Conservation (phyloP, 78 protist genomes). For the Guillardia theta region DNA sequence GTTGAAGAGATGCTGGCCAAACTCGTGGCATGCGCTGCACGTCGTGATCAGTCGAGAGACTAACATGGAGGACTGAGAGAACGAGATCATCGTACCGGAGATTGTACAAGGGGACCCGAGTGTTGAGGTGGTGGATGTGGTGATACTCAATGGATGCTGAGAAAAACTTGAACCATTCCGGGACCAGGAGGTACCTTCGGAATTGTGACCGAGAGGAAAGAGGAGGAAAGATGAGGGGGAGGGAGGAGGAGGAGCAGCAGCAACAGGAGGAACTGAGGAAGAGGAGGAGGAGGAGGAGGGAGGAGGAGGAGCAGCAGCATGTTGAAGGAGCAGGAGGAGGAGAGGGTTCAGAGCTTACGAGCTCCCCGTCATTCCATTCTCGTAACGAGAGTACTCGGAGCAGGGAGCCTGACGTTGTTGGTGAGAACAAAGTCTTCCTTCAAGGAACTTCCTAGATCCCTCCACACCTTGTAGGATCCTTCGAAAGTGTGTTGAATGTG, state of each 20-base stretch:
- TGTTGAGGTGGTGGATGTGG: slow-evolving; percentile 21
- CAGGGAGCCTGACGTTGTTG: too few species aligned
- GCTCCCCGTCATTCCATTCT: too few species aligned
- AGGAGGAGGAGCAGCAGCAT: background rate
- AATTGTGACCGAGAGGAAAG: background rate
- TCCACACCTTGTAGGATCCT: background rate
- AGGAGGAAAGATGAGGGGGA: background rate
- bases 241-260: background rate
- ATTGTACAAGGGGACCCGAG: background rate
- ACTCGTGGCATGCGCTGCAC: background rate
- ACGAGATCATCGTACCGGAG: background rate
- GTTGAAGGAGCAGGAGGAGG: too few species aligned
- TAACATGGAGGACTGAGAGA: background rate
- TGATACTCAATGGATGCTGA: background rate
- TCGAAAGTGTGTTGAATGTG: background rate
- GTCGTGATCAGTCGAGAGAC: background rate
- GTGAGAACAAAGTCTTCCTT: too few species aligned
- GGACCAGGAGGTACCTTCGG: background rate
- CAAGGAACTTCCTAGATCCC: too few species aligned
- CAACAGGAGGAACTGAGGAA: background rate
- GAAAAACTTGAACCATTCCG: background rate
- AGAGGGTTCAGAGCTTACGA: too few species aligned
- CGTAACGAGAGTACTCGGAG: too few species aligned
- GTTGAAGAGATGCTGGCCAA: background rate
- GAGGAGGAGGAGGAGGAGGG: background rate